Base-by-base conservation (phyloP, 371 early-diverging fungal species). In the Mortierella polycephala region DNA sequence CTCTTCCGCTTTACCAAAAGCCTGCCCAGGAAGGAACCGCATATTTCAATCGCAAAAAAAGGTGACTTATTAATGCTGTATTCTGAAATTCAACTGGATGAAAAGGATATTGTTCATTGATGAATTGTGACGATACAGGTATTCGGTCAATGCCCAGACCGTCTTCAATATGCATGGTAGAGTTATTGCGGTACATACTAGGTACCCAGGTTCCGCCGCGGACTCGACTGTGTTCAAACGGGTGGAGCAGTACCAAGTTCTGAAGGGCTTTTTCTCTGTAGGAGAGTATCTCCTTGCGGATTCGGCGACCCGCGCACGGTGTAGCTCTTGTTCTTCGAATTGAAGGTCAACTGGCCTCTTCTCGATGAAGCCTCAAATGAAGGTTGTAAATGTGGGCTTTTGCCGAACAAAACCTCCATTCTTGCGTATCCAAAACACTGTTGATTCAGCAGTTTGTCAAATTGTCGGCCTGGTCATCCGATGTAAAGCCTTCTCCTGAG, bases 251-350 rank as follows among this genome's bases (percentile, higher is more conserved):
- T 69, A 21, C 52, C 20, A 52, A 30, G 4, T 6, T 18, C 69
- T 46, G 1, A 11, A 44, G 18, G 0, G 12, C 1, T 51, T 21
- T 23, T 62, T 69, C 45, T 62, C 69, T 4, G 37, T 50, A 11
- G 69, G 63, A 4, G 62, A 69, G 40, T 69, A 62, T 21, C 57
- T 62, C 18, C 46, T 69, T 3, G 69, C 63, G 1, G 59, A 69
- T n/a, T 57, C 69, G 1, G 69, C 69, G n/a, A n/a, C n/a, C n/a
- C n/a, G n/a, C n/a, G n/a, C n/a, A n/a, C n/a, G n/a, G n/a, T n/a
- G n/a, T n/a, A n/a, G n/a, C n/a, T n/a, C n/a, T n/a, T n/a, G n/a
- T n/a, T n/a, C n/a, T n/a, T n/a, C n/a, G n/a, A n/a, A n/a, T n/a
- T n/a, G n/a, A n/a, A n/a, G n/a, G n/a, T n/a, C n/a, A n/a, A n/a